Base-by-base conservation (phyloP, 257 asterid genomes). In the Nemophila menziesii region DNA sequence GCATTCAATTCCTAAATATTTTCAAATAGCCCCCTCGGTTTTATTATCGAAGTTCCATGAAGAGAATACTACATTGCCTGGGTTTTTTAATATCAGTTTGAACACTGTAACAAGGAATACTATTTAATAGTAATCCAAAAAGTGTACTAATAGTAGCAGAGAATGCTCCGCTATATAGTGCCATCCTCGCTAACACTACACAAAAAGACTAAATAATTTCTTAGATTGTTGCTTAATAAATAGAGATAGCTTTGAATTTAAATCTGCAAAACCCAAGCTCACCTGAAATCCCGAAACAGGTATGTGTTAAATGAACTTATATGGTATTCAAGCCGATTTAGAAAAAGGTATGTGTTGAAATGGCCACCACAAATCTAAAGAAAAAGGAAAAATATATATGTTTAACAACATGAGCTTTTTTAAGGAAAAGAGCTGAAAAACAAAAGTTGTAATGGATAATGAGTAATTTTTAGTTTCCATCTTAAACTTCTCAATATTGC, bases 11-110 rank as follows among this genome's bases (percentile, higher is more conserved):
- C 94, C 94, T 10, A 64, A 14, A 39, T 82, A 86, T 23, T 43
- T 60, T 64, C 96, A 82, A 56, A 86, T 82, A 24, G 48, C 67
- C 36, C 81, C 83, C 53, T 72, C 70, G 1, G 82, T 60, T n/a
- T 5, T 20, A 48, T 82, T 79, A 13, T 56, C 39, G 29, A 86
- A 86, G 26, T 55, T 63, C 97, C 97, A 86, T 19, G 93, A 50
- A 4, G 56, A 10, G 17, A 21, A 17, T 52, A 18, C 27, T n/a
- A n/a, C n/a, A 58, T 60, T 56, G 12, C 33, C 39, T 1, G 93
- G 97, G 62, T 86, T 94, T 42, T 57, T 77, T 71, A 0, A 86
- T 46, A 33, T 86, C 94, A 15, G 57, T 52, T 54, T 71, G 77
- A 33, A 54, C 16, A 12, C 80, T 64, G 5, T 48, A 50, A 63